Base-by-base conservation (phyloP, 495 filamentous ascomycete species). In the Bryoglossum gracile region DNA sequence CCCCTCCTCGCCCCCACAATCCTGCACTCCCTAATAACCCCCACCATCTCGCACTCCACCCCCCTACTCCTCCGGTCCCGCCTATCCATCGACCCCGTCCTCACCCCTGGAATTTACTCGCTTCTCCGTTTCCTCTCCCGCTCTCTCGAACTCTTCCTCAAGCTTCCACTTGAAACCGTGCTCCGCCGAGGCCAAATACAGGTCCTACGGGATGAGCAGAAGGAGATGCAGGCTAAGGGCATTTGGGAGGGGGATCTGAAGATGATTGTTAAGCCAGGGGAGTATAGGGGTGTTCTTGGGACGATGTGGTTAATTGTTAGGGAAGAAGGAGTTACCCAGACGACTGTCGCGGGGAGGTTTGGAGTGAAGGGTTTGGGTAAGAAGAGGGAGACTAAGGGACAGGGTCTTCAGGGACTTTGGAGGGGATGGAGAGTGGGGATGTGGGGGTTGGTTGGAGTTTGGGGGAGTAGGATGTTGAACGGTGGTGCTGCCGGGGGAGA, bases 351-450 rank as follows among this genome's bases (percentile, higher is more conserved):
- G 57, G 3, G 67, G 58, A 21, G 58, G 61, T 16, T 59, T 62
- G 14, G 65, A 71, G 50, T 50, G 30, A 45, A 44, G 26, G 26
- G 18, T 4, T 71, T 71, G 62, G 53, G 58, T 2, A 67, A 71
- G 62, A 50, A 62, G 4, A 68, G 62, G 6, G 67, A 72, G 47
- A 68, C 71, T 21, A 78, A 80, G 50, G 89, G 89, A 11, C 89
- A 94, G 57, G 92, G 92, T 5, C 56, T 88, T 21, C 75, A 84
- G 23, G 92, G 94, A 0, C 70, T 98, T 11, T 95, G 87, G 74
- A 75, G 92, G 38, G 92, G 92, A 11, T 98, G 92, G 92, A 82
- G 87, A 59, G 83, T 96, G 14, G 89, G 89, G 8, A 87, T 94
- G 77, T 97, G 92, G 92, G 91, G 90, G 0, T 69, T 96, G 46